A percentile compares a stretch with the other conserved stretches of the same genome.
Evolutionary conservation across 495 filamentous ascomycete genomes (phyloP).

Genomic region (Hypoxylon fuscum): DNA sequence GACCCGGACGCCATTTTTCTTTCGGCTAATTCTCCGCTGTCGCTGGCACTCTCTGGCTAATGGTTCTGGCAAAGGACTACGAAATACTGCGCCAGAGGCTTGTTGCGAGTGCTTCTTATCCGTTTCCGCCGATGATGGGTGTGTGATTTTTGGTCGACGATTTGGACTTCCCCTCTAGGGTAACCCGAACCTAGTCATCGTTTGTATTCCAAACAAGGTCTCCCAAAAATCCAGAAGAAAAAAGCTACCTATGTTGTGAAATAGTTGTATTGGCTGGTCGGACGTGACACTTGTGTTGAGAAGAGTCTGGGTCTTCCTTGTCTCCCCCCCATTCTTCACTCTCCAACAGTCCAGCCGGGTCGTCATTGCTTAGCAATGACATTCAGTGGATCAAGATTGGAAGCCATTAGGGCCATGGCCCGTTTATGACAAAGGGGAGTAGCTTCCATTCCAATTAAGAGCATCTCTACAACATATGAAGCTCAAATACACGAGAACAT

Average conservation of each 20-base stretch:
- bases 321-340: conserved; percentile 5
- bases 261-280: conserved; percentile 33
- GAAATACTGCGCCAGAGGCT: conserved; percentile 50
- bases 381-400: not conserved
- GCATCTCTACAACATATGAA: no score
- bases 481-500: no score
- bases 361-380: not conserved
- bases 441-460: conserved; percentile 9
- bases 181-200: conserved; percentile 59
- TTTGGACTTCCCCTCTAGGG: conserved; percentile 60
- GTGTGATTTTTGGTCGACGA: conserved; percentile 51
- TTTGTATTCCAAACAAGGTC: conserved; percentile 51
- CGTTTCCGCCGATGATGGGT: conserved; percentile 38
- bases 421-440: not conserved
- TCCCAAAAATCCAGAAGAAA: conserved; percentile 28
- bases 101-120: conserved; percentile 39
- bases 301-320: conserved; percentile 6
- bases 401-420: not conserved
- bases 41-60: conserved; percentile 23
- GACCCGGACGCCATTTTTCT: conserved; percentile 41
- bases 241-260: conserved; percentile 41
- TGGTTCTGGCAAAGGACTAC: conserved; percentile 45
- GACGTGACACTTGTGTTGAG: conserved; percentile 2
- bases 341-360: not conserved
- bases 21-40: conserved; percentile 44